Percentiles rank a stretch among this genome's conserved stretches.
Evolutionary conservation across 148 eudicot genomes (phyloP).

Genomic region (Persicaria maculosa): DNA sequence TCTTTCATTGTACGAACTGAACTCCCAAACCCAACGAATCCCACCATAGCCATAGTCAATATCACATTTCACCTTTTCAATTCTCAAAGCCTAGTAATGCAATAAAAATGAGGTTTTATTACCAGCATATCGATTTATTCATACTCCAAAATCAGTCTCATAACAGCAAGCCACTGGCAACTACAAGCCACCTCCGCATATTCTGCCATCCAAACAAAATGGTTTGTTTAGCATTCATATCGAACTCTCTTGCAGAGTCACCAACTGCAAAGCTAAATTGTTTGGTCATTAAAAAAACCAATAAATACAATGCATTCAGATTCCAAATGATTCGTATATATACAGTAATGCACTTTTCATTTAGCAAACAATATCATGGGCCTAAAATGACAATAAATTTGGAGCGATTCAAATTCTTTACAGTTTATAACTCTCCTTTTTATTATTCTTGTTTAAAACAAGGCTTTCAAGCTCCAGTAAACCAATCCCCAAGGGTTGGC

Average conservation of each 20-base stretch:
- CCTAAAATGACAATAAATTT: not conserved
- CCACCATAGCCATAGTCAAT: slow-evolving; percentile 32
- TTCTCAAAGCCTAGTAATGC: slow-evolving; percentile 34
- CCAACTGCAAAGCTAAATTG: slow-evolving; percentile 36
- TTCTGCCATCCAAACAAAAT: slow-evolving; percentile 29
- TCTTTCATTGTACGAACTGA: slow-evolving; percentile 30
- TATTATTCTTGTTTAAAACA: not conserved
- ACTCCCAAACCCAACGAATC: slow-evolving; percentile 45
- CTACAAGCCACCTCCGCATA: slow-evolving; percentile 47
- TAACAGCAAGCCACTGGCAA: slow-evolving; percentile 25
- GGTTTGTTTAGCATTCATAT: slow-evolving; percentile 41
- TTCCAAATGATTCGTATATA: too few species aligned
- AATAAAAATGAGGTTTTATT: slow-evolving; percentile 13
- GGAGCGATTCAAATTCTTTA: not conserved
- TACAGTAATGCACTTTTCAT: too few species aligned
- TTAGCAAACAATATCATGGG: not conserved
- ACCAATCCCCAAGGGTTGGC: too few species aligned
- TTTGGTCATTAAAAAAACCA: not conserved
- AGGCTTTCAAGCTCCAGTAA: too few species aligned
- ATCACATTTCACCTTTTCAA: slow-evolving; percentile 40
- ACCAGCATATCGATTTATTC: slow-evolving; percentile 13
- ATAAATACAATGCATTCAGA: slow-evolving; percentile 2
- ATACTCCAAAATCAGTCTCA: slow-evolving; percentile 14
- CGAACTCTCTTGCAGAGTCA: slow-evolving; percentile 20
- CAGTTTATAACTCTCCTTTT: not conserved